These are phyloP conservation scores for Kwoniella botswanensis DNA, from an alignment of 768 basidiomycete species.

Conservation along the genomic window DNA sequence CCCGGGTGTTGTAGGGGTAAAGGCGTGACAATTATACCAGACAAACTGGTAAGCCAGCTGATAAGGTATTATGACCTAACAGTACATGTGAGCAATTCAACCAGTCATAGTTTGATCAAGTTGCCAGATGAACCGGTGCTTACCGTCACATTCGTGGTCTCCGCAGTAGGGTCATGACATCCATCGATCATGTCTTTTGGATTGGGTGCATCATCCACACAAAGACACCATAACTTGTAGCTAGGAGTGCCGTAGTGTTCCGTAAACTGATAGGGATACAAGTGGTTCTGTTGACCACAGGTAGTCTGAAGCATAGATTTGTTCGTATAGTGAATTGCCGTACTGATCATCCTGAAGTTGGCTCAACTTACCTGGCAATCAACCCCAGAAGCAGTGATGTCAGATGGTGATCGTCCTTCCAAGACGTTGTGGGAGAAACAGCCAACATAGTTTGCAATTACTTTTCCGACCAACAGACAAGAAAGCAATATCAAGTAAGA, in stretches of 20 bases:
- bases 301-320: too few species aligned
- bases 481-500: too few species aligned
- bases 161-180: not conserved
- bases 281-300: too few species aligned
- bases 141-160: not conserved
- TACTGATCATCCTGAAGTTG: too few species aligned
- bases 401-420: not conserved
- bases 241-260: not conserved
- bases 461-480: not conserved
- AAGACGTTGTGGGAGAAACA: not conserved
- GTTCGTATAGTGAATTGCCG: too few species aligned
- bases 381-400: too few species aligned
- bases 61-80: slow-evolving; percentile 2
- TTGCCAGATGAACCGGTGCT: not conserved
- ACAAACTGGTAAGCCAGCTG: slow-evolving; percentile 4
- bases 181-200: not conserved
- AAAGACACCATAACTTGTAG: not conserved
- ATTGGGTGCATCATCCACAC: not conserved
- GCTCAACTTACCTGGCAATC: too few species aligned
- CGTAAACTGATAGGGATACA: too few species aligned
- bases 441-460: not conserved
- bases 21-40: slow-evolving; percentile 5
- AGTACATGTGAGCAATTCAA: not conserved
- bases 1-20: not conserved
- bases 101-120: too few species aligned